These are phyloP conservation scores for Detonula confervacea DNA, from an alignment of 352 stramenopile genomes.

Conservation along the genomic window DNA sequence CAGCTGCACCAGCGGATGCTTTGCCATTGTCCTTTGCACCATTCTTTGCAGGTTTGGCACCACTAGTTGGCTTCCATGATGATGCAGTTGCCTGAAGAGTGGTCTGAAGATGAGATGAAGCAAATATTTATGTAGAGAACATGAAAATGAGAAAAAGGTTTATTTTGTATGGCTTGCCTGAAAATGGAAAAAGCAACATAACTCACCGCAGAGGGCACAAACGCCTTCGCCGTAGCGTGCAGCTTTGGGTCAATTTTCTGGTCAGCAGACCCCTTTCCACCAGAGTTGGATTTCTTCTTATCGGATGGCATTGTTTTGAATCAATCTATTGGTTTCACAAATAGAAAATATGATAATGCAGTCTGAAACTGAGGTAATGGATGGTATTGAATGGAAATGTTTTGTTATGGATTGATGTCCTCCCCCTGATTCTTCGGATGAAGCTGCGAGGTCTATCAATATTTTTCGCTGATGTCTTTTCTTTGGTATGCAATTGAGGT, in stretches of 20 bases:
- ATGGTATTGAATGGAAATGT: background rate
- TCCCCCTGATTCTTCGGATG: slow-evolving; percentile 18
- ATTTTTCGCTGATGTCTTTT: background rate
- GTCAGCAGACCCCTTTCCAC: background rate
- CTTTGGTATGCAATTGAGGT: too few species aligned
- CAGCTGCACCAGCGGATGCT: background rate
- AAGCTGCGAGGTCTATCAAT: slow-evolving; percentile 15
- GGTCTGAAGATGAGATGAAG: slow-evolving; percentile 7
- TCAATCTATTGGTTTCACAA: background rate
- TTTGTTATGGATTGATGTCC: slow-evolving; percentile 19
- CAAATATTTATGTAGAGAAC: background rate
- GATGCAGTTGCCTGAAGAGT: slow-evolving; percentile 30
- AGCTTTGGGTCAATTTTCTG: slow-evolving; percentile 3
- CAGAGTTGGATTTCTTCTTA: slow-evolving; percentile 34
- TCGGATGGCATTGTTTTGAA: slow-evolving; percentile 34
- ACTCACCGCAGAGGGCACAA: slow-evolving; percentile 53
- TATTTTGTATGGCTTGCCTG: background rate
- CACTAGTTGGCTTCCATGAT: slow-evolving; percentile 21
- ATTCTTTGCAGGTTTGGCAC: slow-evolving; percentile 23
- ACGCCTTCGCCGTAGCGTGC: slow-evolving; percentile 50
- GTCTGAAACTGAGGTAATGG: background rate
- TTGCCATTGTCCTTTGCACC: too few species aligned
- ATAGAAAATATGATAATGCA: slow-evolving; percentile 7
- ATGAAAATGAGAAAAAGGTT: background rate
- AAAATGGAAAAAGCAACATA: background rate